These are phyloP conservation scores for Chalciporus piperatoides DNA, from an alignment of 1,284 basidiomycete genomes.

Conservation along the genomic window DNA sequence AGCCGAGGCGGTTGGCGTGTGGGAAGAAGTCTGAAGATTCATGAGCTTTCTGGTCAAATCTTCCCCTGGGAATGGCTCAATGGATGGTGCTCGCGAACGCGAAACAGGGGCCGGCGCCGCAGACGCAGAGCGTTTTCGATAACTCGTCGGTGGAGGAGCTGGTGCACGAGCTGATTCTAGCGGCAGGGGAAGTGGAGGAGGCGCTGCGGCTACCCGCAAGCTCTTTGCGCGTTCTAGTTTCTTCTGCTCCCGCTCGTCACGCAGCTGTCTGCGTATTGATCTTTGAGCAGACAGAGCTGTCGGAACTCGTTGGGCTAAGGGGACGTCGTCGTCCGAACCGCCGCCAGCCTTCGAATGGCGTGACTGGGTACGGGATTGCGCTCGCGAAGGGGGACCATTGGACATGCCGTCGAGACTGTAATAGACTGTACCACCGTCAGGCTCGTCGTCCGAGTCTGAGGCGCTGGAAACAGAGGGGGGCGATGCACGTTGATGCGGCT, in stretches of 20 bases:
- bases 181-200: constrained; percentile 13
- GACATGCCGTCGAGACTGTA: constrained; percentile 37
- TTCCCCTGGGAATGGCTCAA: constrained; percentile 47
- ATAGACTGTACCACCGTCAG: constrained; percentile 41
- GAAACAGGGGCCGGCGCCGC: constrained; percentile 22
- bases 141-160: constrained; percentile 3
- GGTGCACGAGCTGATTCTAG: constrained; percentile 6
- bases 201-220: constrained; percentile 14
- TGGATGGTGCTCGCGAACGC: constrained; percentile 12
- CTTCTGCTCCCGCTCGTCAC: constrained; percentile 60
- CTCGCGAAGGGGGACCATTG: constrained; percentile 21
- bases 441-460: constrained; percentile 40
- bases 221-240: constrained; percentile 45
- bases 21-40: constrained; percentile 41
- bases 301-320: constrained; percentile 74
- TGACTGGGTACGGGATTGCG: constrained; percentile 24
- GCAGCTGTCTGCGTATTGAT: constrained; percentile 67
- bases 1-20: constrained; percentile 16
- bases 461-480: constrained; percentile 31
- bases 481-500: constrained; percentile 29
- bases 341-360: constrained; percentile 20
- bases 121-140: constrained; percentile 32
- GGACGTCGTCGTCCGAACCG: constrained; percentile 55
- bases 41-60: constrained; percentile 58
- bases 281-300: constrained; percentile 73